Conservation (phyloP, 805 yeast species). For the Grigorovia yakushimaensis region DNA sequence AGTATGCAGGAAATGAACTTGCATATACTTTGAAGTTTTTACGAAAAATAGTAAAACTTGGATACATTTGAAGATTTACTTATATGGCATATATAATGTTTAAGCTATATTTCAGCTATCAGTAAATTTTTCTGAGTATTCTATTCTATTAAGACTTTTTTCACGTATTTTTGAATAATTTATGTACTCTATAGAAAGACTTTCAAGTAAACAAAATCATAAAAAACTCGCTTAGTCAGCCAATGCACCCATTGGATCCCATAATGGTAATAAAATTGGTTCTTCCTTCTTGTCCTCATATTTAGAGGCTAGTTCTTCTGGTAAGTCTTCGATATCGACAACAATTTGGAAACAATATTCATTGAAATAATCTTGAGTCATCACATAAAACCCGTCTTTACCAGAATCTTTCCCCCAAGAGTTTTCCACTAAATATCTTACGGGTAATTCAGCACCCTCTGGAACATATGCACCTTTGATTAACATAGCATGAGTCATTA, state of each 20-base stretch:
- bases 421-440: conserved; percentile 66
- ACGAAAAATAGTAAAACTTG: no score
- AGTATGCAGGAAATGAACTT: no score
- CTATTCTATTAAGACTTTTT: no score
- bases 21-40: no score
- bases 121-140: no score
- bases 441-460: conserved; percentile 42
- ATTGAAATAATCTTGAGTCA: conserved; percentile 67
- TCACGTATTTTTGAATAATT: no score
- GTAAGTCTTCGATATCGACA: conserved; percentile 43
- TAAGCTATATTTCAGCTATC: no score
- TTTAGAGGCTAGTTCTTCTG: conserved; percentile 30
- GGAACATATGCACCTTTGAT: conserved; percentile 75
- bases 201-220: no score
- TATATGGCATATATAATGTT: no score
- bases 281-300: conserved; percentile 33
- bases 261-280: conserved; percentile 55
- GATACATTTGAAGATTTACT: no score
- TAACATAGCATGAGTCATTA: conserved; percentile 88
- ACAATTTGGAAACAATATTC: conserved; percentile 69
- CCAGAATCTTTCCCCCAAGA: conserved; percentile 70
- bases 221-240: conserved; percentile 38
- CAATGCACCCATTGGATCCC: conserved; percentile 75
- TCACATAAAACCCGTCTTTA: conserved; percentile 54
- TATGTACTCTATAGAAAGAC: not conserved